Evolutionary conservation across 2,329 filamentous ascomycete genomes (phyloP), one percentile per base, ranked within the genome.

Genomic region (Exophiala dermatitidis): DNA sequence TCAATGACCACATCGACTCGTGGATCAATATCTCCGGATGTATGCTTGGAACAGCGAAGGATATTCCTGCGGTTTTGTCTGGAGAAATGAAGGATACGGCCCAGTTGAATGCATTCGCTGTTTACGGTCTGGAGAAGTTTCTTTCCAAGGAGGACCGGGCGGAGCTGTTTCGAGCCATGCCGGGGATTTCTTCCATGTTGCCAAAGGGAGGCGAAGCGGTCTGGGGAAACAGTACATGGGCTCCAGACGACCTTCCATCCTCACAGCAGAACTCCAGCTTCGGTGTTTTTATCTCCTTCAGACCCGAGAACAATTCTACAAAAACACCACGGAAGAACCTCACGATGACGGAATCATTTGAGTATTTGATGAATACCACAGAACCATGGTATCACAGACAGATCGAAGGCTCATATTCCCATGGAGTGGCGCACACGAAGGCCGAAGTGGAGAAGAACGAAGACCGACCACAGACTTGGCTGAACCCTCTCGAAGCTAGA

Each of bases 11-110:
- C 66, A 77, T 98, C 48, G 93, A 94, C 61, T 86, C 88, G 2
- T 98, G 94, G 90, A 94, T 98, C 74, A 98, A 98, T 68, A 90
- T 98, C 64, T 93, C 87, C 61, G 93, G 93, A 4, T 98, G 91
- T 70, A 96, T 98, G 91, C 83, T 98, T 4, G 93, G 93, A 9
- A 90, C 93, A 1, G 77, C 90, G 53, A 98, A 98, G 72, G 91
- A 87, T 54, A 73, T 97, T 34, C 88, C 93, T 0, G 91, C 93
- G 0, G 81, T 97, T 0, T 76, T 98, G 1, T 96, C 90, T 0
- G 93, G 93, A 31, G 93, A 98, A 70, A 98, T 98, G 93, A 89
- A 91, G 61, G 93, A 98, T 66, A 98, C 93, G 0, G 93, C 91
- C 1, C 93, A 97, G 69, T 80, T 98, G 26, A 97, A 97, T 64